Conservation (phyloP, 1,284 basidiomycete genomes). For the Ganoderma meredithae region DNA sequence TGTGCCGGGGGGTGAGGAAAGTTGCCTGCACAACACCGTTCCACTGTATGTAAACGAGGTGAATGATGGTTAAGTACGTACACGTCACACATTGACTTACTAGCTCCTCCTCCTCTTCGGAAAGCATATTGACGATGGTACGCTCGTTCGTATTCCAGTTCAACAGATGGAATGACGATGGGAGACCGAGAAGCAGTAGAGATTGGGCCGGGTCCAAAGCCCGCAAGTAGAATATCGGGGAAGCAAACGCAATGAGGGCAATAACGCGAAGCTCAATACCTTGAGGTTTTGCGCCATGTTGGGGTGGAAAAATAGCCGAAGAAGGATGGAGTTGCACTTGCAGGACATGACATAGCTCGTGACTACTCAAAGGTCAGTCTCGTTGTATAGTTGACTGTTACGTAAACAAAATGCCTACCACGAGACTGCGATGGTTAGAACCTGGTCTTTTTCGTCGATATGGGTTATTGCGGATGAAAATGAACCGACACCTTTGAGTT, state of each 20-base stretch:
- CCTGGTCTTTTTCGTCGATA: slow-evolving; percentile 15
- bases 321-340: slow-evolving; percentile 27
- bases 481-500: slow-evolving; percentile 21
- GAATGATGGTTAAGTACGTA: not conserved
- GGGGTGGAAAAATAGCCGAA: slow-evolving; percentile 1
- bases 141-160: slow-evolving; percentile 40
- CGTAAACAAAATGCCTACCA: slow-evolving; percentile 14
- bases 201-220: slow-evolving; percentile 42
- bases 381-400: not conserved
- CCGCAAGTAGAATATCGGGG: slow-evolving; percentile 41
- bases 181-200: slow-evolving; percentile 41
- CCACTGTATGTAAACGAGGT: slow-evolving; percentile 46
- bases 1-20: slow-evolving; percentile 52
- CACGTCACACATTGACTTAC: slow-evolving; percentile 30
- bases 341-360: slow-evolving; percentile 29
- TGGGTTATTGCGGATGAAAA: slow-evolving; percentile 29
- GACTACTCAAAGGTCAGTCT: slow-evolving; percentile 15
- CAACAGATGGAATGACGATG: slow-evolving; percentile 40
- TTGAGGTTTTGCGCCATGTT: not conserved
- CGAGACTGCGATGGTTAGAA: slow-evolving; percentile 27
- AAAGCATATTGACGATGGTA: slow-evolving; percentile 32
- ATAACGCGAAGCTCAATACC: slow-evolving; percentile 16
- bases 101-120: slow-evolving; percentile 40
- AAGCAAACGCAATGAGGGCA: slow-evolving; percentile 27
- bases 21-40: slow-evolving; percentile 54